phyloP scores from a whole-genome alignment of 768 basidiomycete species.

The Mycena crocata region DNA sequence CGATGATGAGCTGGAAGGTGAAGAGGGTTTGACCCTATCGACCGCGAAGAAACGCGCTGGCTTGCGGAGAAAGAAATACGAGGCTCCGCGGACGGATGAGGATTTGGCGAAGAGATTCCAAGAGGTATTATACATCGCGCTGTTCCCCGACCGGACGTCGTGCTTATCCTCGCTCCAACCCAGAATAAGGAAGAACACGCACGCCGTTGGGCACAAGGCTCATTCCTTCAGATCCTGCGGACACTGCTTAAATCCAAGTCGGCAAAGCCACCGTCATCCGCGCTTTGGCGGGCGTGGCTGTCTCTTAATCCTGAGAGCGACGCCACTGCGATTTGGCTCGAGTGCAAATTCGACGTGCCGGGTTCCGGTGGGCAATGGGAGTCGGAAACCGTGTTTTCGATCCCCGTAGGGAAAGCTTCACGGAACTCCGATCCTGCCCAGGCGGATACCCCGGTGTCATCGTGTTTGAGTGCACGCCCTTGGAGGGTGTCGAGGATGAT shows the following conservation, averaged over 20 bases:
- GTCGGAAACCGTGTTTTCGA: conserved; percentile 65
- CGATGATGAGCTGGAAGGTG: conserved; percentile 7
- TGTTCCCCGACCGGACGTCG: conserved; percentile 29
- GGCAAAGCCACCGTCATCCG: conserved; percentile 39
- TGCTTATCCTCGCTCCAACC: conserved; percentile 30
- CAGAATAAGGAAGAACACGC: conserved; percentile 83
- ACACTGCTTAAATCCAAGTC: conserved; percentile 49
- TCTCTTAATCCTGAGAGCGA: conserved; percentile 80
- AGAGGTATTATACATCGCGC: conserved; percentile 62
- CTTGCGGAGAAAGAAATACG: conserved; percentile 58
- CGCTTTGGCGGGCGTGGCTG: conserved; percentile 77
- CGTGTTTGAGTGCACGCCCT: conserved; percentile 80
- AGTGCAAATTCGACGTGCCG: conserved; percentile 80
- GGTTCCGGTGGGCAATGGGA: conserved; percentile 69
- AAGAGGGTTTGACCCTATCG: conserved; percentile 29
- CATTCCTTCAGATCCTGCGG: conserved; percentile 68
- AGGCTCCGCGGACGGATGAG: conserved; percentile 69
- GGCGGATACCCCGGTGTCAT: conserved; percentile 71
- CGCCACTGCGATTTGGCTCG: conserved; percentile 84
- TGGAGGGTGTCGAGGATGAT: conserved; percentile 71
- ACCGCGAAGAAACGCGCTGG: conserved; percentile 54
- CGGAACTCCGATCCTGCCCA: background rate
- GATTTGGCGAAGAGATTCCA: conserved; percentile 73
- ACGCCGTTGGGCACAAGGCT: conserved; percentile 78
- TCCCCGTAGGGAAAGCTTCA: conserved; percentile 53